Evolutionary conservation across 768 basidiomycete species (phyloP).

Genomic region (Artomyces pyxidatus): DNA sequence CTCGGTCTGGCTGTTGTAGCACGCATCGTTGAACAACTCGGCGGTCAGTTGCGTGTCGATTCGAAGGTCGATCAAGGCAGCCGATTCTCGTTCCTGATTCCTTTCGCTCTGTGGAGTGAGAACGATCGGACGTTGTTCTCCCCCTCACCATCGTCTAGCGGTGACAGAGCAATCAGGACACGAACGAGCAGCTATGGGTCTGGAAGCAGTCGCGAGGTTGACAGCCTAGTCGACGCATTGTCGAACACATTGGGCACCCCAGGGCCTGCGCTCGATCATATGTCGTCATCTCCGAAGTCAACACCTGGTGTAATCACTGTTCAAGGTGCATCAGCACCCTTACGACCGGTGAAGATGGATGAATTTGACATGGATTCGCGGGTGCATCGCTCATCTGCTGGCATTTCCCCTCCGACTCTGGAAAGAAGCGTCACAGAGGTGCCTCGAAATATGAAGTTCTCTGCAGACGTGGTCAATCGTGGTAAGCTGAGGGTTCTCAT

Average conservation of each 20-base stretch:
- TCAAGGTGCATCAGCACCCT: constrained; percentile 12
- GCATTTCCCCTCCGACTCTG: no score
- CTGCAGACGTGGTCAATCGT: background rate
- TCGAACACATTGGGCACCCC: constrained; percentile 10
- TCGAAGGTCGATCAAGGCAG: constrained; percentile 61
- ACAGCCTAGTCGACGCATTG: constrained; percentile 20
- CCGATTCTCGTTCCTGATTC: constrained; percentile 64
- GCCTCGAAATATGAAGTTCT: no score
- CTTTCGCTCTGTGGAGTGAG: constrained; percentile 38
- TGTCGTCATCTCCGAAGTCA: background rate
- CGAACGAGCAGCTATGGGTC: constrained; percentile 6
- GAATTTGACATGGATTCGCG: constrained; percentile 12
- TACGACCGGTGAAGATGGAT: constrained; percentile 18
- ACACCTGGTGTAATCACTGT: constrained; percentile 2
- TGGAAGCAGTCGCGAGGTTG: background rate
- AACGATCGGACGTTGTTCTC: constrained; percentile 8
- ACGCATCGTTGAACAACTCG: constrained; percentile 70
- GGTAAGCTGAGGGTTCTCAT: constrained; percentile 42
- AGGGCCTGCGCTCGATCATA: background rate
- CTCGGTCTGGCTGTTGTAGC: constrained; percentile 77
- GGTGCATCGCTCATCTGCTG: no score
- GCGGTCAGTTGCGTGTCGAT: constrained; percentile 72
- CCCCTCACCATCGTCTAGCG: background rate
- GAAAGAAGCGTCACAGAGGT: no score
- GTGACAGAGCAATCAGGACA: background rate